These are phyloP conservation scores for Arabis alpina DNA, from an alignment of 345 rosid species.

Conservation along the genomic window DNA sequence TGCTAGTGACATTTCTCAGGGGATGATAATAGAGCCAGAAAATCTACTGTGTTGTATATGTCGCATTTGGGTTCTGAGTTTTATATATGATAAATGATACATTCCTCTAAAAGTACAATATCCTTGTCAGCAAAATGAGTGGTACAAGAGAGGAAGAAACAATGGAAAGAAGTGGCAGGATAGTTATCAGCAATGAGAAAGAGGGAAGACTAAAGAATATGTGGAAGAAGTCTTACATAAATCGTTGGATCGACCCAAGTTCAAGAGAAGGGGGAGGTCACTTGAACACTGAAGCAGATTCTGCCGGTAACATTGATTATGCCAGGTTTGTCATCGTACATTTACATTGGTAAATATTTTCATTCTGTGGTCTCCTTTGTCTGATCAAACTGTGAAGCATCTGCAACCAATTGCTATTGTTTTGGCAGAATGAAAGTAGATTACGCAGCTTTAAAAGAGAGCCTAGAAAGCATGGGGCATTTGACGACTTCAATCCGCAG, in stretches of 20 bases:
- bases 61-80: not conserved
- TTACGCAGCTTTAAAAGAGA: conserved; percentile 88
- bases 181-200: conserved; percentile 48
- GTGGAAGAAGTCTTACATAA: conserved; percentile 81
- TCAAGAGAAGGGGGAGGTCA: conserved; percentile 54
- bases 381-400: not conserved
- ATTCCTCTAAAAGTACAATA: conserved; percentile 1
- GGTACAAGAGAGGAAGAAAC: conserved; percentile 53
- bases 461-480: conserved; percentile 81
- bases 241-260: conserved; percentile 73
- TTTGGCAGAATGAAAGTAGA: conserved; percentile 80
- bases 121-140: conserved; percentile 56
- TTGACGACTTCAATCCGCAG: conserved; percentile 75
- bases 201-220: conserved; percentile 81
- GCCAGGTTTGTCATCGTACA: conserved; percentile 60
- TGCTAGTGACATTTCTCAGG: conserved; percentile 15
- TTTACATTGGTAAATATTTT: conserved; percentile 5
- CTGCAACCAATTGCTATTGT: conserved; percentile 1
- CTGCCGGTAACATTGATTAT: conserved; percentile 56
- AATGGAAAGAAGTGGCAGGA: conserved; percentile 45
- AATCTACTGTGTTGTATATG: conserved; percentile 1
- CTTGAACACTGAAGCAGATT: conserved; percentile 47
- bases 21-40: conserved; percentile 12
- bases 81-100: not conserved
- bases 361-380: conserved; percentile 1